Evolutionary conservation across 2,329 filamentous ascomycete genomes (phyloP).

Genomic region (Trichoderma citrinoviride): DNA sequence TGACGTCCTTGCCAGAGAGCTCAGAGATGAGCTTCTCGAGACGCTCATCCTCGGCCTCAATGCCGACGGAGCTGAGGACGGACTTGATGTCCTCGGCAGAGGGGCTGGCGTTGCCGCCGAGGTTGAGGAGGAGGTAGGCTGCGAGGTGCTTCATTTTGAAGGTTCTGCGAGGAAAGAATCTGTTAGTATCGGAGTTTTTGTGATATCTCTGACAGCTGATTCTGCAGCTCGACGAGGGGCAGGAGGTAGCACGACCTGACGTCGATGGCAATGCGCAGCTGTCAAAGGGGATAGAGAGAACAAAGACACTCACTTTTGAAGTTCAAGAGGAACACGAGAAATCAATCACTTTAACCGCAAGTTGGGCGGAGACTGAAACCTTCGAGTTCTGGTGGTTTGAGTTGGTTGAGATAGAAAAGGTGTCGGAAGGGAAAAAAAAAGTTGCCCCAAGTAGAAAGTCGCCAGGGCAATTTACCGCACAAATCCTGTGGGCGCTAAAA

Average conservation of each 20-base stretch:
- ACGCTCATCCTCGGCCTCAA: slow-evolving; percentile 87
- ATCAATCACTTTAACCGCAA: slow-evolving; percentile 99
- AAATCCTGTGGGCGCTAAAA: slow-evolving; percentile 36
- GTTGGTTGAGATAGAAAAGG: slow-evolving; percentile 6
- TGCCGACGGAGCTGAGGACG: slow-evolving; percentile 90
- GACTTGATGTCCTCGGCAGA: slow-evolving; percentile 81
- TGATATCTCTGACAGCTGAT: neutral
- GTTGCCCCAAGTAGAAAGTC: slow-evolving; percentile 29
- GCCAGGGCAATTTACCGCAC: slow-evolving; percentile 30
- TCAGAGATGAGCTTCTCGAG: slow-evolving; percentile 83
- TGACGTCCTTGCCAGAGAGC: slow-evolving; percentile 88
- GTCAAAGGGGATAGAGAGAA: neutral
- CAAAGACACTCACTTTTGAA: slow-evolving; percentile 12
- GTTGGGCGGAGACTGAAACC: slow-evolving; percentile 98
- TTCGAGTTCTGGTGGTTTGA: slow-evolving; percentile 70
- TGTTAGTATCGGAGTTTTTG: neutral
- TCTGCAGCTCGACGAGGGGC: neutral
- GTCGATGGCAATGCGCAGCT: neutral
- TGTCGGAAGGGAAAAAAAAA: slow-evolving; percentile 30
- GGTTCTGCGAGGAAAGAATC: neutral
- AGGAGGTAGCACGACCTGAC: no score
- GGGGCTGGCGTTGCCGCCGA: slow-evolving; percentile 88
- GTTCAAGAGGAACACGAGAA: slow-evolving; percentile 70
- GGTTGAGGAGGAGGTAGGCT: slow-evolving; percentile 94
- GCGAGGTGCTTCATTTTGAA: slow-evolving; percentile 99